Conservation (phyloP, 768 basidiomycete species). For the Tylopilus sp. region DNA sequence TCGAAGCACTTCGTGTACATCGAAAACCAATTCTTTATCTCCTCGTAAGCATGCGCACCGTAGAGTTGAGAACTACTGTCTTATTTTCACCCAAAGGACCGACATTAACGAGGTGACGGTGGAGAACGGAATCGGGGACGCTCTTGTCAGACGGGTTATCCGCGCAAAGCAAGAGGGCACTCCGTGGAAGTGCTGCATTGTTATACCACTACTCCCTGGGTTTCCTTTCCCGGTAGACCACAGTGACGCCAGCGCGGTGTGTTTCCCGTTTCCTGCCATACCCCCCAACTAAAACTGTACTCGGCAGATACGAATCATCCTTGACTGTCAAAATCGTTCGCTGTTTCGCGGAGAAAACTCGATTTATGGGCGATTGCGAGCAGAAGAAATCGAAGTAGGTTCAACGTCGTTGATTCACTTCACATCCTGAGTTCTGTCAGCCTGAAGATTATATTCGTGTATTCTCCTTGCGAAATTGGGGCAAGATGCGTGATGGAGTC, state of each 20-base stretch:
- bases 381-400: constrained; percentile 82
- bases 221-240: constrained; percentile 93
- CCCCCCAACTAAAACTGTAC: neutral
- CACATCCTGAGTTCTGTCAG: constrained; percentile 37
- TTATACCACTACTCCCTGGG: constrained; percentile 90
- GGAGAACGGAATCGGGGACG: constrained; percentile 94
- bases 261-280: constrained; percentile 24
- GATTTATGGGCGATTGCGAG: constrained; percentile 81
- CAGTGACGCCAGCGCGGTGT: constrained; percentile 85
- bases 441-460: constrained; percentile 90
- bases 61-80: neutral
- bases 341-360: constrained; percentile 87
- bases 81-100: constrained; percentile 50
- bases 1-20: constrained; percentile 99
- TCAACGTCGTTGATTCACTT: neutral
- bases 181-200: constrained; percentile 88
- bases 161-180: constrained; percentile 78
- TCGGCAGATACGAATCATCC: constrained; percentile 80
- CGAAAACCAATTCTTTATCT: constrained; percentile 92
- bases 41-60: constrained; percentile 55
- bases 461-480: constrained; percentile 93
- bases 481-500: constrained; percentile 76
- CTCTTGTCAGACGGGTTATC: constrained; percentile 86
- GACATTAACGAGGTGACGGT: constrained; percentile 79
- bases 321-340: constrained; percentile 92